Evolutionary conservation across 495 filamentous ascomycete species (phyloP), one percentile per base, ranked within the genome.

Genomic region (Penicillium salamii): DNA sequence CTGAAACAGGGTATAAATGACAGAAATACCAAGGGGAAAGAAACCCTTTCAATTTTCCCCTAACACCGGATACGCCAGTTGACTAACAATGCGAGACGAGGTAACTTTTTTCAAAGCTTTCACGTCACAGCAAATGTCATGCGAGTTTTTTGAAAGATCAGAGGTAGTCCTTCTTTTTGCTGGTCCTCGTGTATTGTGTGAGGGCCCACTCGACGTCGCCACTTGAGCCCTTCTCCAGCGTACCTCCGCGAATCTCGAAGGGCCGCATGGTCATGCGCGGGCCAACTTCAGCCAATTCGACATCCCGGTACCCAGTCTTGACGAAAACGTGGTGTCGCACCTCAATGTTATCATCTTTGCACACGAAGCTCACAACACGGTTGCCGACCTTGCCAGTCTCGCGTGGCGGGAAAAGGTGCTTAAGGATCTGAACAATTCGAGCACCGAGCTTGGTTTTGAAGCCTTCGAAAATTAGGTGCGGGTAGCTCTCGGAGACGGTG

Each of bases 131-230:
- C 34, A 49, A 48, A 59, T 45, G 49, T 50, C 37, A 62, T 62
- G 52, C 52, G 49, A 57, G 50, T 36, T 44, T 31, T 26, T 26
- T 34, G 36, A 26, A 55, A 17, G 18, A 40, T 83, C 69, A 96
- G 49, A 96, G 80, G 65, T 95, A 93, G 55, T 92, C 89, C 78
- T 95, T 96, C 79, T 97, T 97, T 67, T 78, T 78, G 62, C 84
- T 83, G 26, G 91, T 97, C 58, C 93, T 83, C 1, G 92, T 98
- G 64, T 96, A 98, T 60, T 96, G 91, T 48, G 87, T 93, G 53
- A 97, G 72, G 43, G 88, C 83, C 93, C 93, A 98, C 68, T 98
- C 95, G 26, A 89, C 81, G 75, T 97, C 95, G n/a, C 91, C 92
- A 55, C 90, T 88, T 55, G 95, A 95, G 59, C 67, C 70, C 53